Conservation (phyloP, 495 filamentous ascomycete genomes). For the Xylaria acuta region DNA sequence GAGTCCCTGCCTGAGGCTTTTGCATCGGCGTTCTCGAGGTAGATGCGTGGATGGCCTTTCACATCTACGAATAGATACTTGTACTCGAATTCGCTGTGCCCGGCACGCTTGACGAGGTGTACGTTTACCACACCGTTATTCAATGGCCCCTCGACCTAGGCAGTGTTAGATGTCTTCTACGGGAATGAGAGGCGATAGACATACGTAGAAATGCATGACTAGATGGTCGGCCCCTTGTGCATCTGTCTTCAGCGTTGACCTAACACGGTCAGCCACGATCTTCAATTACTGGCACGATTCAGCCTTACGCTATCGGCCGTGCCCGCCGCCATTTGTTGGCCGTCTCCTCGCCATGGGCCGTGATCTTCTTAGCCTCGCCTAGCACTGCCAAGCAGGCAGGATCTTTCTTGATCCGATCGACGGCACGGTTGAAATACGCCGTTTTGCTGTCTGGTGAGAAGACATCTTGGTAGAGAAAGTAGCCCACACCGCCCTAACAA, state of each 20-base stretch:
- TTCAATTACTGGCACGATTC: neutral
- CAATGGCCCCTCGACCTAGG: conserved; percentile 80
- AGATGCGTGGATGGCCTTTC: conserved; percentile 61
- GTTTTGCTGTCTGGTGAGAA: conserved; percentile 85
- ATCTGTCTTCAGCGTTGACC: conserved; percentile 72
- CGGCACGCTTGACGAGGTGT: conserved; percentile 71
- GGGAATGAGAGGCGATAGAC: conserved; percentile 22
- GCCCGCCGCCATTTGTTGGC: conserved; percentile 83
- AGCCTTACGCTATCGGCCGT: conserved; percentile 79
- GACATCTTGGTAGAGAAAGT: conserved; percentile 84
- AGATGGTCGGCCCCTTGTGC: conserved; percentile 79
- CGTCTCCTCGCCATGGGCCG: conserved; percentile 84
- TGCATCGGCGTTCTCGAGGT: conserved; percentile 65
- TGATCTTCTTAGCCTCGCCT: conserved; percentile 76
- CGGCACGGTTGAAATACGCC: conserved; percentile 86
- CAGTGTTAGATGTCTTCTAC: conserved; percentile 29
- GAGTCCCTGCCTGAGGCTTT: conserved; percentile 38
- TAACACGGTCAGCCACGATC: conserved; percentile 41
- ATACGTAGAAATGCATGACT: conserved; percentile 85
- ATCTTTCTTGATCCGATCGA: conserved; percentile 78
- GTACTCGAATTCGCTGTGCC: conserved; percentile 75
- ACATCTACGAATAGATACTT: conserved; percentile 83
- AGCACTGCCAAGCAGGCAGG: conserved; percentile 73
- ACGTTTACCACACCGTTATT: conserved; percentile 75
- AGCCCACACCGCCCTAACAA: conserved; percentile 72